phyloP scores from a whole-genome alignment of 2,329 filamentous ascomycete genomes.

The Claviceps purpurea region DNA sequence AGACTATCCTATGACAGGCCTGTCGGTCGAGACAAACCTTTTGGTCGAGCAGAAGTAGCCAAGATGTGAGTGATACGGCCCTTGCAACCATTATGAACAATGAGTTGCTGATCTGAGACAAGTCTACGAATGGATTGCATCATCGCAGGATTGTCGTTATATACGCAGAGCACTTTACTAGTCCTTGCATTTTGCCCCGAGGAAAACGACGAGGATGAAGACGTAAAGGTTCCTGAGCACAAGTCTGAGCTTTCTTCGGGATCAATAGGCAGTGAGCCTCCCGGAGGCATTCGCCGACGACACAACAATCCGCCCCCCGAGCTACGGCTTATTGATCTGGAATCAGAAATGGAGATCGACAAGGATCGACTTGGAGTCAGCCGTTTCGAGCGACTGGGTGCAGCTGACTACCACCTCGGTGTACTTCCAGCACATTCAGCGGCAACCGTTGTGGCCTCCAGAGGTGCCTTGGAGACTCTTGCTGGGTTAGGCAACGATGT shows the following conservation, averaged over 20 bases:
- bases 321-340: slow-evolving; percentile 78
- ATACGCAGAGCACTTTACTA: slow-evolving; percentile 81
- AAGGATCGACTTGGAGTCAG: slow-evolving; percentile 77
- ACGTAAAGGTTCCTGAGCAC: slow-evolving; percentile 21
- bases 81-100: background rate
- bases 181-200: slow-evolving; percentile 81
- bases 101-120: background rate
- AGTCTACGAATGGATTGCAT: slow-evolving; percentile 94
- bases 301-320: slow-evolving; percentile 78
- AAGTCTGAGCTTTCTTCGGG: slow-evolving; percentile 30
- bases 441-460: slow-evolving; percentile 47
- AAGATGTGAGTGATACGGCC: slow-evolving; percentile 57
- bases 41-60: slow-evolving; percentile 76
- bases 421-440: slow-evolving; percentile 63
- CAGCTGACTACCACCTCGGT: slow-evolving; percentile 83
- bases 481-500: slow-evolving; percentile 62
- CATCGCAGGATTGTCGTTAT: slow-evolving; percentile 91
- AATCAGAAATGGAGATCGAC: slow-evolving; percentile 74
- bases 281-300: slow-evolving; percentile 53
- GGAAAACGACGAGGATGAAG: slow-evolving; percentile 48
- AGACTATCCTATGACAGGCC: slow-evolving; percentile 57
- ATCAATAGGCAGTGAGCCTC: slow-evolving; percentile 42
- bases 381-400: slow-evolving; percentile 72
- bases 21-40: slow-evolving; percentile 56
- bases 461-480: slow-evolving; percentile 64